Base-by-base conservation (phyloP, 352 stramenopile species). In the Saprolegnia parasitica region DNA sequence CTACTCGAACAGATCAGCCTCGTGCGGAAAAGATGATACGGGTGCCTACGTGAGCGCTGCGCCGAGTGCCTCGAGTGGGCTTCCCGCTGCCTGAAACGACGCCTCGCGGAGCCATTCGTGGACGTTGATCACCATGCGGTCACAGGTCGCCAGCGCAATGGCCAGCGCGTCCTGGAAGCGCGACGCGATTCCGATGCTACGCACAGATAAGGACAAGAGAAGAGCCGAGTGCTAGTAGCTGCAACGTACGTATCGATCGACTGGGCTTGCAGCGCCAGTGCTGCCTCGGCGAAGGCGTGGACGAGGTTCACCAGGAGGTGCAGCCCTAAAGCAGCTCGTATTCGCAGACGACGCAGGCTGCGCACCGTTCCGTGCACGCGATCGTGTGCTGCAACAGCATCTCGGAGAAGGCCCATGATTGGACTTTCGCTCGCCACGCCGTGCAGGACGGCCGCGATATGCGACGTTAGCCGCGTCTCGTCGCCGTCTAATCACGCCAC, bases 61-160 rank as follows among this genome's bases (percentile, higher is more conserved):
- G 5, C 42, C 26, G 23, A 67, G 32, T 4, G 16, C 16, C 16
- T 35, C 29, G 26, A 55, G 26, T 20, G 47, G 23, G 16, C 18
- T 50, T 13, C 18, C 20, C 0, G 29, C 3, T n/a, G 23, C 20
- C n/a, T 35, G 24, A 35, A 16, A 23, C 16, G 23, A n/a, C 8
- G 23, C 47, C 26, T 67, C 60, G 18, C 32, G 23, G 1, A 67
- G 15, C 60, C 60, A 67, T 23, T 67, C 60, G 24, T 67, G n/a
- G 16, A 67, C 60, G 32, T 67, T 61, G 35, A 67, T 57, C 29
- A 20, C 37, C 60, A 67, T 67, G 23, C 42, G 35, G 42, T 56
- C 24, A 29, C 23, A 42, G 26, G 39, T 57, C 18, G 20, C 23
- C 35, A 67, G 20, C 16, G 11, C 23, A 20, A 21, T 29, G 26